These are phyloP conservation scores for Leccinum angustisporum DNA, from an alignment of 1,284 basidiomycete genomes.

Conservation along the genomic window DNA sequence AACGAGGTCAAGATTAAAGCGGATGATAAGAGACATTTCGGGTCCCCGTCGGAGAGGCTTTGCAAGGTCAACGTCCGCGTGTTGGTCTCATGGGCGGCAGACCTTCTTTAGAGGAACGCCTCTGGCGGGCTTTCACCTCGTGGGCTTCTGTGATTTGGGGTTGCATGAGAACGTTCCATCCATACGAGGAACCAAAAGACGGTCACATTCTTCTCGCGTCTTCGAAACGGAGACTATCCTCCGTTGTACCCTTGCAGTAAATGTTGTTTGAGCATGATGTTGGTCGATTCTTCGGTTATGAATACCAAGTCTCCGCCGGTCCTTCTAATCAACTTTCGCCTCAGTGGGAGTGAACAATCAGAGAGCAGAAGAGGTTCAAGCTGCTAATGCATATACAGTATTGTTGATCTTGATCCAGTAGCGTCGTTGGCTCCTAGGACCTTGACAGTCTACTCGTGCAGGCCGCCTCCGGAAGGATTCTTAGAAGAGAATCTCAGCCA, in stretches of 20 bases:
- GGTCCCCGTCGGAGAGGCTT: neutral
- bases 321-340: too few species aligned
- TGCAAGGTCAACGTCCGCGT: neutral
- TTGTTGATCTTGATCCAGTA: too few species aligned
- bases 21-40: neutral
- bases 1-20: neutral
- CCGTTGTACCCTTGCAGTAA: neutral
- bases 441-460: too few species aligned
- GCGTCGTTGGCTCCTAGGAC: too few species aligned
- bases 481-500: too few species aligned
- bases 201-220: neutral
- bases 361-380: too few species aligned
- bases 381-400: too few species aligned
- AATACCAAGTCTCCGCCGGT: too few species aligned
- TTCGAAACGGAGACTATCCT: neutral
- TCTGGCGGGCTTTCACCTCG: neutral
- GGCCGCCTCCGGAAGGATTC: too few species aligned
- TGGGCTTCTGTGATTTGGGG: neutral
- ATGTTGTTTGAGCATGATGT: neutral
- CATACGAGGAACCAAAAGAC: neutral
- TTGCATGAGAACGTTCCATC: neutral
- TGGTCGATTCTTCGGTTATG: neutral
- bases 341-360: too few species aligned
- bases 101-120: neutral
- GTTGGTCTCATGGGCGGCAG: neutral